Evolutionary conservation across 768 basidiomycete species (phyloP).

Genomic region (Amanita pallidorosea): DNA sequence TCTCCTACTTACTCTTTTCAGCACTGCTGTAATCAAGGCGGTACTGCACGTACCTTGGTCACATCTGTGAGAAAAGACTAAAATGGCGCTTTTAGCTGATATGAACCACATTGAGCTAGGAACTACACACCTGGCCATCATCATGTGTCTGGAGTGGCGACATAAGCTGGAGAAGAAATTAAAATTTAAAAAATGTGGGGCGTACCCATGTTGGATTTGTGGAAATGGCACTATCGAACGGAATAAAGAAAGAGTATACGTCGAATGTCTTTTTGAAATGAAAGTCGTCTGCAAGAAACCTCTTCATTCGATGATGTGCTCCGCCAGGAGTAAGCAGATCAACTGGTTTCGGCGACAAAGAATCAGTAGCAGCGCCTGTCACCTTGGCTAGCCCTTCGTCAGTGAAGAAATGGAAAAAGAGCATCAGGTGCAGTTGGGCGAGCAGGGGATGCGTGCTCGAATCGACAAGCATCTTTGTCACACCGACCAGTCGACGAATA

Average conservation of each 20-base stretch:
- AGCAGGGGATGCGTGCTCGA: slow-evolving; percentile 18
- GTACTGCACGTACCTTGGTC: slow-evolving; percentile 21
- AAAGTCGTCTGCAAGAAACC: slow-evolving; percentile 32
- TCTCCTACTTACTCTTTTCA: slow-evolving; percentile 25
- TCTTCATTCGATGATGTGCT: slow-evolving; percentile 32
- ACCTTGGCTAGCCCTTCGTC: slow-evolving; percentile 33
- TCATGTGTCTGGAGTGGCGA: slow-evolving; percentile 25
- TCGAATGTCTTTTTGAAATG: slow-evolving; percentile 29
- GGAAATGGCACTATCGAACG: slow-evolving; percentile 25
- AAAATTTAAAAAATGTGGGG: neutral
- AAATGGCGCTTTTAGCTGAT: neutral
- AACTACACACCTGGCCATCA: slow-evolving; percentile 36
- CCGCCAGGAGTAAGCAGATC: slow-evolving; percentile 30
- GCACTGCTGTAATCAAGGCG: neutral
- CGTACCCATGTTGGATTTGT: slow-evolving; percentile 33
- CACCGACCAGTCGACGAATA: slow-evolving; percentile 40
- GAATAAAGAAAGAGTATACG: slow-evolving; percentile 33
- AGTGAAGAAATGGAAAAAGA: slow-evolving; percentile 34
- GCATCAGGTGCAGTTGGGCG: slow-evolving; percentile 10
- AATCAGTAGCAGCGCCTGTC: slow-evolving; percentile 29
- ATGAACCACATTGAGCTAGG: neutral
- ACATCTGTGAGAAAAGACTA: slow-evolving; percentile 30
- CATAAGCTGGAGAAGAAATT: neutral
- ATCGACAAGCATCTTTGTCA: slow-evolving; percentile 32
- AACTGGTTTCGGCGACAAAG: slow-evolving; percentile 25